Conservation (phyloP, 225 moss, liverwort and hornwort species). For the Bryum argenteum region DNA sequence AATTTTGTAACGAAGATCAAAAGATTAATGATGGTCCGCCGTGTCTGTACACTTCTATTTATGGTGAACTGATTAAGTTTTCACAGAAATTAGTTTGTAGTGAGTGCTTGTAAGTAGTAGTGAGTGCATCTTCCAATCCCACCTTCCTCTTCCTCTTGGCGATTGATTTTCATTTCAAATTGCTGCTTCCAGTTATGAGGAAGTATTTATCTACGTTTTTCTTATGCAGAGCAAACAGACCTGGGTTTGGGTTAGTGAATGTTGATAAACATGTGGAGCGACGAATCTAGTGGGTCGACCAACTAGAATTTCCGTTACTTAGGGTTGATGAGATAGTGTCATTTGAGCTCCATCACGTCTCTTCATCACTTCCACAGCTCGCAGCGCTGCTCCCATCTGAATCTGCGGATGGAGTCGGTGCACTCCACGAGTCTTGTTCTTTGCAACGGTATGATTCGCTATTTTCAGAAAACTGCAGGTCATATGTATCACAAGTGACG, state of each 20-base stretch:
- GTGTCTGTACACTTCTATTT: no score
- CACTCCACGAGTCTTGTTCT: conserved; percentile 1
- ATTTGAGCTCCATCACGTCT: conserved; percentile 32
- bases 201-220: background rate
- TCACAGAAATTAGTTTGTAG: no score
- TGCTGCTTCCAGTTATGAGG: no score
- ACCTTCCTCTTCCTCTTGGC: no score
- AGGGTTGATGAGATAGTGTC: conserved; percentile 24
- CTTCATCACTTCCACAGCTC: conserved; percentile 39
- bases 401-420: conserved; percentile 18
- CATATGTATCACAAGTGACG: conserved; percentile 5
- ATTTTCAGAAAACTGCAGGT: background rate
- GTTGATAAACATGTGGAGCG: background rate
- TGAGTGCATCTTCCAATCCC: no score
- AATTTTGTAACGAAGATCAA: no score
- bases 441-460: background rate
- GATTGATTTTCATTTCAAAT: no score
- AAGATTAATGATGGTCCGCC: no score
- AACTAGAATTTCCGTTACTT: conserved; percentile 32
- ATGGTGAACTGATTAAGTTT: no score
- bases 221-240: conserved; percentile 1
- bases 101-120: no score
- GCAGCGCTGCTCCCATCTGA: conserved; percentile 43
- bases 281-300: conserved; percentile 23
- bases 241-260: conserved; percentile 23